phyloP scores from a whole-genome alignment of 208 protist species.

The Wallacemonas rigidus region DNA sequence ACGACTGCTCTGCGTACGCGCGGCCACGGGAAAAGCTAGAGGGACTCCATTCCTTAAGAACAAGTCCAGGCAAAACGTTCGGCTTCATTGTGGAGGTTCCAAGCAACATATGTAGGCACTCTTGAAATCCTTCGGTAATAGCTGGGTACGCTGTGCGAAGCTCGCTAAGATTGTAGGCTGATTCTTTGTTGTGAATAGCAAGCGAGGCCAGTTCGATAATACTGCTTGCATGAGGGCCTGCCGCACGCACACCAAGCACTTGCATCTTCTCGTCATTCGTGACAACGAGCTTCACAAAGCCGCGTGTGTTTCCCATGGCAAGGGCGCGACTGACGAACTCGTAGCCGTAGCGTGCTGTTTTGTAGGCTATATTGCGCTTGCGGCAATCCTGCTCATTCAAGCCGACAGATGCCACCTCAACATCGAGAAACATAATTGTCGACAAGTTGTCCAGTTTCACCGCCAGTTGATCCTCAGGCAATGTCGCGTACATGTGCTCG shows the following conservation, averaged over 20 bases:
- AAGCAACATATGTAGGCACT: conserved; percentile 89
- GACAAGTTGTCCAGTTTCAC: conserved; percentile 85
- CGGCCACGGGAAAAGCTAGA: conserved; percentile 72
- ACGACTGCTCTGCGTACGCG: conserved; percentile 35
- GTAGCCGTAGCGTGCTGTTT: conserved; percentile 89
- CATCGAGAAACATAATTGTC: conserved; percentile 93
- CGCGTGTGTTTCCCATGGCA: conserved; percentile 85
- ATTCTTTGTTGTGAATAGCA: conserved; percentile 86
- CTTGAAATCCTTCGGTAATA: conserved; percentile 88
- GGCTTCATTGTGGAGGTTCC: conserved; percentile 88
- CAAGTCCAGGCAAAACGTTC: conserved; percentile 79
- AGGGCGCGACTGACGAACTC: conserved; percentile 83
- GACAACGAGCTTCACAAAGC: conserved; percentile 92
- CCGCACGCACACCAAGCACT: conserved; percentile 86
- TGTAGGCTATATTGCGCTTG: conserved; percentile 77
- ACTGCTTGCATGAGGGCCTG: conserved; percentile 87
- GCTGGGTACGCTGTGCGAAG: conserved; percentile 83
- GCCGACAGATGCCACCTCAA: conserved; percentile 87
- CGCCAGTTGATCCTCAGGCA: conserved; percentile 69
- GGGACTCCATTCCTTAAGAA: conserved; percentile 80
- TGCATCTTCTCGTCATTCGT: conserved; percentile 89
- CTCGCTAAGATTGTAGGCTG: conserved; percentile 70
- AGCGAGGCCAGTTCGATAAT: conserved; percentile 89
- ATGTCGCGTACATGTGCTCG: conserved; percentile 82
- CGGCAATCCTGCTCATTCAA: conserved; percentile 89